These are phyloP conservation scores for Elongisporangium prolatum DNA, from an alignment of 352 stramenopile species.

Conservation along the genomic window DNA sequence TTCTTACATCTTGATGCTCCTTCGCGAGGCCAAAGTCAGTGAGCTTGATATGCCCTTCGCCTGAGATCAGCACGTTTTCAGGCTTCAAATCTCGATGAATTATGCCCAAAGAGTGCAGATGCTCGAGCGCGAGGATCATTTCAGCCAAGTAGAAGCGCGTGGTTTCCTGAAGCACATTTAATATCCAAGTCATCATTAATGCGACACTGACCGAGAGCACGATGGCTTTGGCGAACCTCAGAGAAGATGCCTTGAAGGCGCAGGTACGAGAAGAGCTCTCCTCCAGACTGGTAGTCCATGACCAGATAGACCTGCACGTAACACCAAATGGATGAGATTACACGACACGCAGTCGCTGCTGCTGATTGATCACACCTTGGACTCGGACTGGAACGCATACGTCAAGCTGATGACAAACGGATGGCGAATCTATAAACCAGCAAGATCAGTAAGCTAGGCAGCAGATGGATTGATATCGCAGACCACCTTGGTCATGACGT, in stretches of 20 bases:
- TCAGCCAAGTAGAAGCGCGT: conserved; percentile 79
- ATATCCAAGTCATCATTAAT: background rate
- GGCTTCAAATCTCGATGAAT: conserved; percentile 90
- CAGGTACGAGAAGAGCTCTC: conserved; percentile 77
- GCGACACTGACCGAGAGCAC: no score
- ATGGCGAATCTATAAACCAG: conserved; percentile 50
- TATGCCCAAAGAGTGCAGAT: conserved; percentile 76
- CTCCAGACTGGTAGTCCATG: conserved; percentile 78
- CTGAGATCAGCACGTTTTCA: conserved; percentile 90
- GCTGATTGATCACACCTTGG: conserved; percentile 39
- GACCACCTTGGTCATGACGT: conserved; percentile 81
- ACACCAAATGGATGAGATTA: background rate
- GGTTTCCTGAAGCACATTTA: conserved; percentile 30
- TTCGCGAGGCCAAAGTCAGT: conserved; percentile 91
- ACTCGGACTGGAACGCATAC: conserved; percentile 80
- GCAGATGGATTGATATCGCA: background rate
- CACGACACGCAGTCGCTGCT: no score
- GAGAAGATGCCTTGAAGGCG: conserved; percentile 63
- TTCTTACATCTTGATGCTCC: conserved; percentile 41
- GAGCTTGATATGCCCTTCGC: conserved; percentile 87
- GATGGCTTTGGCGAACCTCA: conserved; percentile 21
- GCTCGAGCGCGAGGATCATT: conserved; percentile 80
- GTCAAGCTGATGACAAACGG: conserved; percentile 77
- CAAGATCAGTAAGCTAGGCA: background rate
- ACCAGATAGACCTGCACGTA: conserved; percentile 52